Evolutionary conservation across 2,329 filamentous ascomycete genomes (phyloP), one percentile per base, ranked within the genome.

Genomic region (Catunica adiposa): DNA sequence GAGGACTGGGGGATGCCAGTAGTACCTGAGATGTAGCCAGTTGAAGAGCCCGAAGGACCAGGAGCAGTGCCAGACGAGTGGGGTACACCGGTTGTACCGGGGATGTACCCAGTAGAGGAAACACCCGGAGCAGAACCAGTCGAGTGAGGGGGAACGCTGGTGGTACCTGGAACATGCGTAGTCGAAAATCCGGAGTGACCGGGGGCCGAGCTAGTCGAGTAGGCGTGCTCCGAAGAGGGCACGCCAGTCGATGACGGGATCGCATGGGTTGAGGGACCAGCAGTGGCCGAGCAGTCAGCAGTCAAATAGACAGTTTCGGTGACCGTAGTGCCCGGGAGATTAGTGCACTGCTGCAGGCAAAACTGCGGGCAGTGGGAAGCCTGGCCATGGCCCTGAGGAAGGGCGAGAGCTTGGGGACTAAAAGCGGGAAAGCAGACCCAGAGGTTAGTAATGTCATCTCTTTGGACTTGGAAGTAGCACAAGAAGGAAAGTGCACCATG

Each of bases 301-400:
- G 56, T 58, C 34, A 58, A 20, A 23, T 55, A 58, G 26, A 58
- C 44, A 25, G 56, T 58, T 15, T 47, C 48, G 11, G 56, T 58
- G 20, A 58, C 47, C 22, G 56, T 58, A 37, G 52, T 55, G 17
- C 25, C 22, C 11, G 56, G 25, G 22, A 57, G 8, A 31, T 42
- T 40, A 40, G 56, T 55, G 56, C 56, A 58, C 20, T 54, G 53
- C 20, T 55, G 47, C 34, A 58, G 52, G 40, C 56, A 58, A 47
- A 55, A 48, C 47, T 54, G 53, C 3, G 53, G 56, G 46, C 56
- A 58, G 46, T 52, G 46, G 4, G 51, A 56, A 25, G 29, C 46
- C 25, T 51, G 25, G 25, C 11, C 17, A 31, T 50, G 31, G 15
- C 52, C 22, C 15, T 55, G 38, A 25, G 34, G 34, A 47, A 51